phyloP scores from a whole-genome alignment of 805 yeast genomes.

The Lipomyces spencermartinsiae region DNA sequence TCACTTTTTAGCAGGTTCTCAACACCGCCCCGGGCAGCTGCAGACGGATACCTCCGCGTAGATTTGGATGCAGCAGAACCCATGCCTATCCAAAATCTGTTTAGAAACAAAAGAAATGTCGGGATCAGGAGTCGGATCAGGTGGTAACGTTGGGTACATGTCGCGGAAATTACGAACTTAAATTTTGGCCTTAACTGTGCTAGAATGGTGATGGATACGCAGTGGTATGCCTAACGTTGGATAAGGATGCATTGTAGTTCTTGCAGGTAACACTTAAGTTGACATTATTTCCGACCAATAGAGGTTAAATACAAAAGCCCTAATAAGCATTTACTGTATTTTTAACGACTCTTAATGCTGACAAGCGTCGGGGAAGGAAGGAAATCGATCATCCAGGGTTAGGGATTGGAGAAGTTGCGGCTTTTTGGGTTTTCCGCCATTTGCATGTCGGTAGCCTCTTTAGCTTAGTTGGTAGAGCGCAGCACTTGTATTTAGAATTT shows the following conservation, averaged over 20 bases:
- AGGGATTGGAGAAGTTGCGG: not conserved
- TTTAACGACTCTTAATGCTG: too few relatives aligned
- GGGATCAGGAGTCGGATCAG: not conserved
- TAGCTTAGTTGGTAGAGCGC: constrained; percentile 99
- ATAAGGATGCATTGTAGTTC: too few relatives aligned
- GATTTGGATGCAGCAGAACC: constrained; percentile 28
- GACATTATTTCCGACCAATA: too few relatives aligned
- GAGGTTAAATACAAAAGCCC: too few relatives aligned
- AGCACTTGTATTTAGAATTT: constrained; percentile 78
- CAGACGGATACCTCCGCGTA: constrained; percentile 30
- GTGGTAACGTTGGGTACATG: not conserved
- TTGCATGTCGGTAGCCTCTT: constrained; percentile 62
- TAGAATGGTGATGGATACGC: too few relatives aligned
- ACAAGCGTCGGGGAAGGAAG: not conserved
- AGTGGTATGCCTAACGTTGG: too few relatives aligned
- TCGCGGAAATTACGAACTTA: too few relatives aligned
- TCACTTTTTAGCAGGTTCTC: constrained; percentile 10
- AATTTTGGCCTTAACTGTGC: too few relatives aligned
- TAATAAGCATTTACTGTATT: too few relatives aligned
- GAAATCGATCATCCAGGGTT: not conserved
- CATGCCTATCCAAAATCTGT: constrained; percentile 13
- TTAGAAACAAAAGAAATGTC: not conserved
- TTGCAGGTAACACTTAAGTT: too few relatives aligned
- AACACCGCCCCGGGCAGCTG: constrained; percentile 28
- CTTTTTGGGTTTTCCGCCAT: not conserved